Evolutionary conservation across 495 filamentous ascomycete genomes (phyloP).

Genomic region (Pyrenula aspistea): DNA sequence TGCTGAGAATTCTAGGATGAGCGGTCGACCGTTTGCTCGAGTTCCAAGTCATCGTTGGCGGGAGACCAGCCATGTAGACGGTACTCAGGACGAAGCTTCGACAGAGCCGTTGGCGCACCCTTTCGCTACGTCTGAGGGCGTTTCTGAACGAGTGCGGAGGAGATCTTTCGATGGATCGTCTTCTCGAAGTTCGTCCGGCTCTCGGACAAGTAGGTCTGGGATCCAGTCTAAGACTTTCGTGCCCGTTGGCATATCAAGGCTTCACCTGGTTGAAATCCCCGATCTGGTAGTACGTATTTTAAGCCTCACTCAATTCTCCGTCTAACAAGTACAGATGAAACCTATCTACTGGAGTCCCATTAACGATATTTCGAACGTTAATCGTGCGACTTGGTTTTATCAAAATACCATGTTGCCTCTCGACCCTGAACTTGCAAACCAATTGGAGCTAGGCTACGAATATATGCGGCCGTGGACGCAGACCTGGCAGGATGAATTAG

Average conservation of each 20-base stretch:
- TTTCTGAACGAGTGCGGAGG: too few species aligned
- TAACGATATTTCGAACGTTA: slow-evolving; percentile 71
- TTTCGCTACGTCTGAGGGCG: too few species aligned
- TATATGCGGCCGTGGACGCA: slow-evolving; percentile 82
- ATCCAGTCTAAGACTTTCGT: slow-evolving; percentile 26
- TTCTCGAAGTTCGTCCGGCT: neutral
- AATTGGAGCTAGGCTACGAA: slow-evolving; percentile 76
- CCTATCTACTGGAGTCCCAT: slow-evolving; percentile 98
- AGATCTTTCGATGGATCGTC: neutral
- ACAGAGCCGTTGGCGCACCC: neutral
- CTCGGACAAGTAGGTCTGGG: neutral
- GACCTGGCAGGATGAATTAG: slow-evolving; percentile 87
- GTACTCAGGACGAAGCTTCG: neutral
- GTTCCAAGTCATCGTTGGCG: neutral
- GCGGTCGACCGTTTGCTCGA: neutral
- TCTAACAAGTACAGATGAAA: slow-evolving; percentile 65
- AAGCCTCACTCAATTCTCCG: slow-evolving; percentile 7
- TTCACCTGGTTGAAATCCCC: slow-evolving; percentile 48
- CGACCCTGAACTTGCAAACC: slow-evolving; percentile 79
- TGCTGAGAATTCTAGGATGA: neutral
- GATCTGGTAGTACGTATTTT: slow-evolving; percentile 27
- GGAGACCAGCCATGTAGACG: neutral
- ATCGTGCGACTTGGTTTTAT: slow-evolving; percentile 94
- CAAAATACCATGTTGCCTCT: slow-evolving; percentile 86
- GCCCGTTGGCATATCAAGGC: slow-evolving; percentile 63